Percentiles rank a stretch among this genome's conserved stretches.
phyloP scores from a whole-genome alignment of 495 filamentous ascomycete species.

The Aspergillus egyptiacus region DNA sequence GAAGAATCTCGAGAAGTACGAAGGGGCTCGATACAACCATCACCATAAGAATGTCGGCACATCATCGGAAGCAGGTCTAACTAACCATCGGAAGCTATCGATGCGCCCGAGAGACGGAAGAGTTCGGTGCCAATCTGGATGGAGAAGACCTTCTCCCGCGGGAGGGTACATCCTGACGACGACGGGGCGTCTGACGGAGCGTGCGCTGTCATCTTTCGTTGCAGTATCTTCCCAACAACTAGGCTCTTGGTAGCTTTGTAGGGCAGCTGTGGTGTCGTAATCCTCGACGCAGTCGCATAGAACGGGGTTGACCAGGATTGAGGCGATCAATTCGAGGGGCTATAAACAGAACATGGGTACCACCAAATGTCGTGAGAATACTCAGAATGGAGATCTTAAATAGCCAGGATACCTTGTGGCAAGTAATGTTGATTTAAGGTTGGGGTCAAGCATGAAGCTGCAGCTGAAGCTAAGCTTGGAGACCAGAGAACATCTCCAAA shows the following conservation, averaged over 20 bases:
- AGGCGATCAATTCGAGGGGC: neutral
- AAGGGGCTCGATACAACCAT: conserved; percentile 61
- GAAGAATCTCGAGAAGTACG: conserved; percentile 96
- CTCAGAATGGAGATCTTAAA: too few relatives aligned
- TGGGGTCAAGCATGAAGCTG: neutral
- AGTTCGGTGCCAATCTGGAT: conserved; percentile 91
- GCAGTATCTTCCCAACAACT: neutral
- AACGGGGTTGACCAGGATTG: neutral
- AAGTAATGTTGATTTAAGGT: too few relatives aligned
- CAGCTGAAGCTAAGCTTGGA: neutral
- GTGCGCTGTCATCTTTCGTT: neutral
- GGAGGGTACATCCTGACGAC: conserved; percentile 30
- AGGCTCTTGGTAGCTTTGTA: neutral
- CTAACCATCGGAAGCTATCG: conserved; percentile 91
- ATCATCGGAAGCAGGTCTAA: conserved; percentile 16
- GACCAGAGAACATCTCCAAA: too few relatives aligned
- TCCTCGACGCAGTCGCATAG: neutral
- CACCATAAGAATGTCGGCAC: conserved; percentile 2
- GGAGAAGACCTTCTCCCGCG: conserved; percentile 69
- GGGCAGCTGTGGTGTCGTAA: neutral
- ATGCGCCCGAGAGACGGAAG: conserved; percentile 91
- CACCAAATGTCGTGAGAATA: too few relatives aligned
- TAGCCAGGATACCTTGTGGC: too few relatives aligned
- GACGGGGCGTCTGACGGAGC: neutral
- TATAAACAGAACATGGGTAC: too few relatives aligned